Conservation (phyloP, 2,329 filamentous ascomycete species). For the Aspergillus ruber region DNA sequence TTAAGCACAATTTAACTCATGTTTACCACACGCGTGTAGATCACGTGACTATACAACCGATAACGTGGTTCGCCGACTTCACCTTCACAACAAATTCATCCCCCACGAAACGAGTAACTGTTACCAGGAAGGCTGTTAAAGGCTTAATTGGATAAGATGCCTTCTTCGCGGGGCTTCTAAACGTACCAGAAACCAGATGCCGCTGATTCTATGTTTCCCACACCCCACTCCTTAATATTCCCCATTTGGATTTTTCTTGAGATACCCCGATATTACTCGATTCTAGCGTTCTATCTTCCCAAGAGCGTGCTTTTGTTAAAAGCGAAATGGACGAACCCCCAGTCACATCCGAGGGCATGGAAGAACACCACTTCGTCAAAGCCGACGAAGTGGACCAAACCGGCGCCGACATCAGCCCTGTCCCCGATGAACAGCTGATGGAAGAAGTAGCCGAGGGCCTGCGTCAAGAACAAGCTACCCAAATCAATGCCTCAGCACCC, state of each 20-base stretch:
- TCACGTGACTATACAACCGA: neutral
- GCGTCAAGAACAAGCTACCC: conserved; percentile 27
- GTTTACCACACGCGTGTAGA: neutral
- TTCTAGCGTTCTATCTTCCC: neutral
- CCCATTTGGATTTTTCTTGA: conserved; percentile 2
- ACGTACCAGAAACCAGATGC: neutral
- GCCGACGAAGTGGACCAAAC: conserved; percentile 46
- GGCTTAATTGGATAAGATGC: neutral
- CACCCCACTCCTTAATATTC: neutral
- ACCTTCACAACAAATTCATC: neutral
- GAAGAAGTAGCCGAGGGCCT: conserved; percentile 35
- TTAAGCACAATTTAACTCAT: too few relatives aligned
- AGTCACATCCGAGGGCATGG: conserved; percentile 17
- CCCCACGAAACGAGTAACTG: neutral
- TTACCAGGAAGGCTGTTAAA: neutral
- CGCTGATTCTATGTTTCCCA: neutral
- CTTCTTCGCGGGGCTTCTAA: neutral
- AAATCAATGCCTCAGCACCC: conserved; percentile 5
- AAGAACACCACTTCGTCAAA: conserved; percentile 39
- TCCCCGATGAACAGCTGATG: conserved; percentile 40
- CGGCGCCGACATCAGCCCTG: conserved; percentile 40
- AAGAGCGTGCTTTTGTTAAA: neutral
- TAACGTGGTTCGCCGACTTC: neutral
- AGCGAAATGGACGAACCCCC: conserved; percentile 22
- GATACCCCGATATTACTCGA: conserved; percentile 9